Percentiles rank a stretch among this genome's conserved stretches.
phyloP scores from a whole-genome alignment of 306 rosid species.

The Prunus mongolica region DNA sequence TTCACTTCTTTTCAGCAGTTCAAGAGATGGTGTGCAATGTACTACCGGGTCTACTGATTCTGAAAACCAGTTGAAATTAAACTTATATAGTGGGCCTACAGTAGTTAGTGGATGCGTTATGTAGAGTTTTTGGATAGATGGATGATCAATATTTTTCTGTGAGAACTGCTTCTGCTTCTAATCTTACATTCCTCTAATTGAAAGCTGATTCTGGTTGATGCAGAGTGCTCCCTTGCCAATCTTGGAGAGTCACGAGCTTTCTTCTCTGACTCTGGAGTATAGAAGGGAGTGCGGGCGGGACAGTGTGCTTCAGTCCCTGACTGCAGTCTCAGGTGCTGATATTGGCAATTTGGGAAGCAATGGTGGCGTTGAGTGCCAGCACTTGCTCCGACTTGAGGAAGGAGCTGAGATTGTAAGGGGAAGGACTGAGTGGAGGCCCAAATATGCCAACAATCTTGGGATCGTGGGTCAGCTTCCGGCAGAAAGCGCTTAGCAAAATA shows the following conservation, averaged over 20 bases:
- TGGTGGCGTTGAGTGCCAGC: constrained; percentile 76
- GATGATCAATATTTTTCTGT: neutral
- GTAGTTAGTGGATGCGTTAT: neutral
- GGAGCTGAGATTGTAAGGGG: constrained; percentile 89
- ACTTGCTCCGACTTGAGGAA: constrained; percentile 81
- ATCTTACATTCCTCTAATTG: neutral
- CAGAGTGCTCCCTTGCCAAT: constrained; percentile 96
- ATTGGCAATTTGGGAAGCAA: constrained; percentile 47
- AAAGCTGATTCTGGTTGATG: constrained; percentile 21
- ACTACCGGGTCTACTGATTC: neutral
- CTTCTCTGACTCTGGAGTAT: constrained; percentile 77
- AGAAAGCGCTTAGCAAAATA: constrained; percentile 34
- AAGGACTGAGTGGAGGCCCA: constrained; percentile 92
- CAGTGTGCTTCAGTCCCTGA: constrained; percentile 84
- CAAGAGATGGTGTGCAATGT: neutral
- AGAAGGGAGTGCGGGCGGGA: constrained; percentile 98
- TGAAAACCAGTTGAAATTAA: neutral
- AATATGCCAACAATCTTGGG: constrained; percentile 46
- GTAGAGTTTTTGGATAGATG: neutral
- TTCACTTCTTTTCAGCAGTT: neutral
- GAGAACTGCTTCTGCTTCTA: neutral
- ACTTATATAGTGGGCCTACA: neutral
- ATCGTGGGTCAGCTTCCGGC: constrained; percentile 49
- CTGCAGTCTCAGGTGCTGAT: constrained; percentile 57
- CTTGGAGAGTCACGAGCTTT: constrained; percentile 90